Percentiles rank a stretch among this genome's conserved stretches.
Conservation (phyloP, 116 monocot species). For the Thalassia testudinum region DNA sequence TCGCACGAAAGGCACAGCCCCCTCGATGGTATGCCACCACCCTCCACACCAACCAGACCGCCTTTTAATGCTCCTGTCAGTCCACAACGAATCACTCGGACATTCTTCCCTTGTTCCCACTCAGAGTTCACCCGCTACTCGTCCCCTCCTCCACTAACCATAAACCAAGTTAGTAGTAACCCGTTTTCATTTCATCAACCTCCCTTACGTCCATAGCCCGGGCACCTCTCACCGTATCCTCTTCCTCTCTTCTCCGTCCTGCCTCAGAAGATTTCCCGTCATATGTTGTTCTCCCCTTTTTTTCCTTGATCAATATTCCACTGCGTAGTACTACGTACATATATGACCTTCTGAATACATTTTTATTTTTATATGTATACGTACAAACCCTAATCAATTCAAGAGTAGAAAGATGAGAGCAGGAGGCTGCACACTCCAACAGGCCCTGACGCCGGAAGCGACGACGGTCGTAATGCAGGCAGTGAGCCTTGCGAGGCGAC, state of each 20-base stretch:
- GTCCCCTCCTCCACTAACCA: conserved; percentile 1
- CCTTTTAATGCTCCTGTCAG: not conserved
- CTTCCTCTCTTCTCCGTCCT: not conserved
- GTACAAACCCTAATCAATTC: not conserved
- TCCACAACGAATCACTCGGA: not conserved
- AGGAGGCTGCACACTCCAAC: conserved; percentile 65
- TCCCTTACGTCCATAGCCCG: too few species aligned
- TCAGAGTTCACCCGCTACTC: not conserved
- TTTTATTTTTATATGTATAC: conserved; percentile 2
- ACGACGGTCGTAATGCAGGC: conserved; percentile 46
- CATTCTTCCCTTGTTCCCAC: not conserved
- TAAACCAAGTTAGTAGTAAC: too few species aligned
- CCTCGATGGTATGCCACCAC: too few species aligned
- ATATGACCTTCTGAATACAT: not conserved
- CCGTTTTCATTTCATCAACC: conserved; percentile 9
- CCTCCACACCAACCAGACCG: not conserved
- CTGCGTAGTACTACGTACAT: not conserved
- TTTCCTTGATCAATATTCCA: not conserved
- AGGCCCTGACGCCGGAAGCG: conserved; percentile 52
- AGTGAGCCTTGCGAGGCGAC: conserved; percentile 45
- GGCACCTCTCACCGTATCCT: too few species aligned
- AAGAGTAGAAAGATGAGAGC: conserved; percentile 36
- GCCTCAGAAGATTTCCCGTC: too few species aligned
- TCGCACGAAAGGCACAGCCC: conserved; percentile 59
- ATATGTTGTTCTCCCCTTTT: too few species aligned